Evolutionary conservation across 163 green algal genomes (phyloP).

Genomic region (Picocystis sp.): DNA sequence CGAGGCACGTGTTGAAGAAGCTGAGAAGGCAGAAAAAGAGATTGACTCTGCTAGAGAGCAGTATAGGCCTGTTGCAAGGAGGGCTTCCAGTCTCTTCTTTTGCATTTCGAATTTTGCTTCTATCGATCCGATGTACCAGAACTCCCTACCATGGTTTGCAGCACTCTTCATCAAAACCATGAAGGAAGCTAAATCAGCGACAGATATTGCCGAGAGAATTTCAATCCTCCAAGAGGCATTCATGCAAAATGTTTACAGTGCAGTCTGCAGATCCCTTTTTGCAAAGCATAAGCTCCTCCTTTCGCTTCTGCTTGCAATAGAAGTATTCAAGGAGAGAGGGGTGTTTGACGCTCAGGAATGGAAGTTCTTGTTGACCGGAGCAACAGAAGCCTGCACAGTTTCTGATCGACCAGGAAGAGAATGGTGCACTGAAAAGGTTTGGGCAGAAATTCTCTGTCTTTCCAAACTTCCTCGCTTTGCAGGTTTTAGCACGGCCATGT

Average conservation of each 20-base stretch:
- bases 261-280: constrained; percentile 62
- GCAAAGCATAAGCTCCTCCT: constrained; percentile 72
- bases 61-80: constrained; percentile 48
- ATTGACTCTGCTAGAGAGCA: constrained; percentile 52
- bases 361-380: constrained; percentile 52
- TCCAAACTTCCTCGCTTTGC: constrained; percentile 34
- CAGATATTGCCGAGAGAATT: constrained; percentile 35
- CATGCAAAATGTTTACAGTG: constrained; percentile 59
- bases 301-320: constrained; percentile 44
- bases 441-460: constrained; percentile 54
- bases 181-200: constrained; percentile 20
- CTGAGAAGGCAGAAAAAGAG: constrained; percentile 39
- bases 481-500: neutral
- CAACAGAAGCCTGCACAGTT: constrained; percentile 11
- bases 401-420: constrained; percentile 33
- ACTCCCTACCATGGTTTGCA: constrained; percentile 45
- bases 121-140: constrained; percentile 73
- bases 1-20: constrained; percentile 17
- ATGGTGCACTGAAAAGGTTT: constrained; percentile 62
- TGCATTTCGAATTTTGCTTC: constrained; percentile 50
- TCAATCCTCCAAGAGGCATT: constrained; percentile 48
- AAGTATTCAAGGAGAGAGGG: constrained; percentile 34
- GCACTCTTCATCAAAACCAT: constrained; percentile 39
- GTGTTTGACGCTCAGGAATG: constrained; percentile 35
- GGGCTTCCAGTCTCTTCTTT: constrained; percentile 58